These are phyloP conservation scores for Epithemia pelagica DNA, from an alignment of 108 stramenopile genomes.

Conservation along the genomic window DNA sequence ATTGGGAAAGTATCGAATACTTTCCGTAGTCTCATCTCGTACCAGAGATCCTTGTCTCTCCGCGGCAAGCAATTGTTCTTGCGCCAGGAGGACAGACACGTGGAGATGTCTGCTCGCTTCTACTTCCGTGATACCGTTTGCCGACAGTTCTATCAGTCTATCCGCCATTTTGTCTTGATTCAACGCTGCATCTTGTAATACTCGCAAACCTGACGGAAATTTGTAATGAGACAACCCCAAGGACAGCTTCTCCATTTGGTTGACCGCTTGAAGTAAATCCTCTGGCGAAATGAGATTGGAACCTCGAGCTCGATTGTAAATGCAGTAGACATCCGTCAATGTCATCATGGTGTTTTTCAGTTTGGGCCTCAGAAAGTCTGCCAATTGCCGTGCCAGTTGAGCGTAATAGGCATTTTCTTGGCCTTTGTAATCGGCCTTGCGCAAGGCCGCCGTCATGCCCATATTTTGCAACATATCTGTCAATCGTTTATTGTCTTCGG, in stretches of 20 bases:
- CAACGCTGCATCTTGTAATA: slow-evolving; percentile 72
- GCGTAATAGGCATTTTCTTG: slow-evolving; percentile 37
- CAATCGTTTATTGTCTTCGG: slow-evolving; percentile 47
- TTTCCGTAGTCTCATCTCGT: slow-evolving; percentile 80
- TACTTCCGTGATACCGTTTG: slow-evolving; percentile 43
- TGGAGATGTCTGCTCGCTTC: slow-evolving; percentile 54
- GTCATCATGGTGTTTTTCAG: slow-evolving; percentile 57
- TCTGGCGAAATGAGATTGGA: slow-evolving; percentile 94
- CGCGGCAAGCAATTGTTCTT: slow-evolving; percentile 75
- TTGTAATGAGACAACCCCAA: slow-evolving; percentile 75
- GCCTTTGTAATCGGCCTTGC: slow-evolving; percentile 44
- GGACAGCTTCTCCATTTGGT: slow-evolving; percentile 50
- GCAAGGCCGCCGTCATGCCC: slow-evolving; percentile 93
- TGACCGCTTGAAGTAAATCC: slow-evolving; percentile 78
- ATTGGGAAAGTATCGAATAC: slow-evolving; percentile 78
- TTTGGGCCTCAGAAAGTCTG: slow-evolving; percentile 76
- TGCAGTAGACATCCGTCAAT: slow-evolving; percentile 77
- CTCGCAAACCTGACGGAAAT: slow-evolving; percentile 80
- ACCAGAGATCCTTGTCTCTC: slow-evolving; percentile 73
- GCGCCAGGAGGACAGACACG: slow-evolving; percentile 68
- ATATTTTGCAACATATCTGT: slow-evolving; percentile 69
- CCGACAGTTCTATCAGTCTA: slow-evolving; percentile 36
- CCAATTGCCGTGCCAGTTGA: slow-evolving; percentile 91
- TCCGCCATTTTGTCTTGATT: slow-evolving; percentile 53
- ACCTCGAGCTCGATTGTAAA: slow-evolving; percentile 93